Percentiles rank a stretch among this genome's conserved stretches.
Conservation (phyloP, 2,329 filamentous ascomycete species). For the Neonectria ditissima region DNA sequence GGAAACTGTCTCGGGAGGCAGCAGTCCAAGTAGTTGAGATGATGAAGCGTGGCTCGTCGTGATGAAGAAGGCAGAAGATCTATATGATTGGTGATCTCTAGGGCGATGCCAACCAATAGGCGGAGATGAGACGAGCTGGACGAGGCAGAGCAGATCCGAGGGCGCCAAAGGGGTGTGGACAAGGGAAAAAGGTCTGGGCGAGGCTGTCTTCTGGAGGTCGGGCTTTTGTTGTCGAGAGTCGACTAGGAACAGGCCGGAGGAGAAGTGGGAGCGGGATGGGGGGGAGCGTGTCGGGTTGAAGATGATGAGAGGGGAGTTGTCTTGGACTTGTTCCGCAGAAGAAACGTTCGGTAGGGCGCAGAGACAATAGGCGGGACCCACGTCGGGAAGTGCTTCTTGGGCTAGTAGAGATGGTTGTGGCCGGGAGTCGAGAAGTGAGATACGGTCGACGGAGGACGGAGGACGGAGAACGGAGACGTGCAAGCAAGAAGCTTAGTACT, state of each 20-base stretch:
- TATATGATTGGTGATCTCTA: constrained; percentile 51
- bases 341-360: constrained; percentile 47
- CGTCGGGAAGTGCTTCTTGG: constrained; percentile 47
- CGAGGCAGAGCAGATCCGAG: constrained; percentile 49
- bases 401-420: constrained; percentile 25
- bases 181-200: constrained; percentile 43
- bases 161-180: constrained; percentile 46
- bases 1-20: constrained; percentile 46
- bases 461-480: constrained; percentile 26
- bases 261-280: constrained; percentile 17
- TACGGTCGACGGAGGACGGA: constrained; percentile 19
- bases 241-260: constrained; percentile 30
- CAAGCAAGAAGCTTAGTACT: constrained; percentile 24
- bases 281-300: constrained; percentile 34
- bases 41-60: constrained; percentile 44
- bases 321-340: constrained; percentile 33
- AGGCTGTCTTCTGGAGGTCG: constrained; percentile 36
- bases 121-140: constrained; percentile 48
- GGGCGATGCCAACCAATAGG: constrained; percentile 50
- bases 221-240: constrained; percentile 26
- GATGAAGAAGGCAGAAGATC: constrained; percentile 45
- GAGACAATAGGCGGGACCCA: constrained; percentile 43
- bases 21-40: constrained; percentile 41
- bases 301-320: constrained; percentile 36
- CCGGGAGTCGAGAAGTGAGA: constrained; percentile 37